These are phyloP conservation scores for Malassezia yamatoensis DNA, from an alignment of 1,284 basidiomycete genomes.

Conservation along the genomic window DNA sequence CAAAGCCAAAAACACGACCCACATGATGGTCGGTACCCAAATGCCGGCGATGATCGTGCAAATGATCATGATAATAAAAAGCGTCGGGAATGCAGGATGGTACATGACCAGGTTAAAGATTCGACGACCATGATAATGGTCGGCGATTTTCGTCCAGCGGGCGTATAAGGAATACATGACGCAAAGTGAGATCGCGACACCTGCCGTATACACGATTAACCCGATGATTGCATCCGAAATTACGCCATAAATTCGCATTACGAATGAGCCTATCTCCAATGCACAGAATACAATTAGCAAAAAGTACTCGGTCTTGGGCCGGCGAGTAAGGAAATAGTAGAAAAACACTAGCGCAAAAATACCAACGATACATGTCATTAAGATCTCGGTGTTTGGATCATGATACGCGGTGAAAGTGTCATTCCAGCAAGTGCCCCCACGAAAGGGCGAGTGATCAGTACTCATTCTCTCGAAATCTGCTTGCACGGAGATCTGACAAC, in stretches of 20 bases:
- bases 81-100: background rate
- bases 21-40: slow-evolving; percentile 14
- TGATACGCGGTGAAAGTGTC: slow-evolving; percentile 10
- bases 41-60: slow-evolving; percentile 3
- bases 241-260: slow-evolving; percentile 10
- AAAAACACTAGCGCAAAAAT: slow-evolving; percentile 12
- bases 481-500: no score
- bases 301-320: slow-evolving; percentile 8
- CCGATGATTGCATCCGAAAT: slow-evolving; percentile 5
- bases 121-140: slow-evolving; percentile 5
- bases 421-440: background rate
- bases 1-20: slow-evolving; percentile 8
- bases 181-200: background rate
- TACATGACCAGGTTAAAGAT: slow-evolving; percentile 9
- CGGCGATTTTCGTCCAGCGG: slow-evolving; percentile 11
- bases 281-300: slow-evolving; percentile 2
- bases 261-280: slow-evolving; percentile 6
- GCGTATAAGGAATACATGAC: slow-evolving; percentile 11
- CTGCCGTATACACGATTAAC: slow-evolving; percentile 9
- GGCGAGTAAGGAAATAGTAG: slow-evolving; percentile 4
- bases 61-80: background rate
- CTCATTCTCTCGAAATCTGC: background rate
- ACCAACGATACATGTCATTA: slow-evolving; percentile 13
- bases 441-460: background rate
- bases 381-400: slow-evolving; percentile 14